Conservation (phyloP, 495 filamentous ascomycete genomes). For the Xylaria sp. region DNA sequence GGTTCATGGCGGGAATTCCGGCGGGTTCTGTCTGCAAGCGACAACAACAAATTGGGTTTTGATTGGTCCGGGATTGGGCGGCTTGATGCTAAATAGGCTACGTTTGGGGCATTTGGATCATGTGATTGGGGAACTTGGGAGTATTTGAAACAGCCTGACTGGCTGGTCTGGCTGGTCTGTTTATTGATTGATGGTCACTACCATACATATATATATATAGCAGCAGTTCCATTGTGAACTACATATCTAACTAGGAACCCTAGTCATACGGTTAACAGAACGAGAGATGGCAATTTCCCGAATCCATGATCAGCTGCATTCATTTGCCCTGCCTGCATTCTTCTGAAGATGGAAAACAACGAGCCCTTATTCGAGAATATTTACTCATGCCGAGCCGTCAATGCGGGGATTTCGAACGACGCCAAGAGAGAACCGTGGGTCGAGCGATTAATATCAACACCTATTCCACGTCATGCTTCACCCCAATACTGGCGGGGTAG, state of each 20-base stretch:
- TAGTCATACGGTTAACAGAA: neutral
- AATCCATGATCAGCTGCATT: neutral
- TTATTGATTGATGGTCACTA: neutral
- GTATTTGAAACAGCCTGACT: neutral
- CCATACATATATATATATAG: neutral
- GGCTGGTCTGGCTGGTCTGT: neutral
- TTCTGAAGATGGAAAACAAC: neutral
- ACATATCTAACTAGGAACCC: no score
- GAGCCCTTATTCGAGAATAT: neutral
- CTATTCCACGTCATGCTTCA: constrained; percentile 10
- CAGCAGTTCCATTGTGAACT: neutral
- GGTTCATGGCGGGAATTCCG: neutral
- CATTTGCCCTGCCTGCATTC: neutral
- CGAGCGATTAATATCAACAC: constrained; percentile 4
- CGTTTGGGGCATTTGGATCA: constrained; percentile 9
- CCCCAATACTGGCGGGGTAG: constrained; percentile 16
- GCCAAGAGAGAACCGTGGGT: constrained; percentile 9
- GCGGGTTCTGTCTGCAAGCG: neutral
- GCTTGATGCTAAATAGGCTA: neutral
- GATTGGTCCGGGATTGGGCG: constrained; percentile 1
- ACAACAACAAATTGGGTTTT: neutral
- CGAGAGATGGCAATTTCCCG: neutral
- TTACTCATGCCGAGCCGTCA: neutral
- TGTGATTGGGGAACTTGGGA: neutral
- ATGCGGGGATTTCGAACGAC: constrained; percentile 4